Conservation (phyloP, 1,139 yeast species). For the Suhomyces terraborum region DNA sequence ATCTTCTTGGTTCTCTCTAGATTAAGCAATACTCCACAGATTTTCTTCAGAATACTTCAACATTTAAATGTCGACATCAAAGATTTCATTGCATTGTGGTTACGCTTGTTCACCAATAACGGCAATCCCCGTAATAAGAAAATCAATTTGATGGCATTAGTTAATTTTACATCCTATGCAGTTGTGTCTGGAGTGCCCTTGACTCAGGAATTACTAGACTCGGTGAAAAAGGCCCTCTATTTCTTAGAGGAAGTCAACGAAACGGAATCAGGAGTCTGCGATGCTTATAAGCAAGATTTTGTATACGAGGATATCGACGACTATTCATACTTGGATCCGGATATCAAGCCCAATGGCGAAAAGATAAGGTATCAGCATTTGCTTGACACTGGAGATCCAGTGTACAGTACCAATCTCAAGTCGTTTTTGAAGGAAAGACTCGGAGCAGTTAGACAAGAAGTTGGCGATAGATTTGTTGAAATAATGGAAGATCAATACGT, state of each 20-base stretch:
- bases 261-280: slow-evolving; percentile 57
- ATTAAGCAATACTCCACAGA: slow-evolving; percentile 49
- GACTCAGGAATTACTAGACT: slow-evolving; percentile 30
- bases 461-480: slow-evolving; percentile 28
- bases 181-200: slow-evolving; percentile 32
- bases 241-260: slow-evolving; percentile 78
- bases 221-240: slow-evolving; percentile 57
- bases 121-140: slow-evolving; percentile 72
- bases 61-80: slow-evolving; percentile 30
- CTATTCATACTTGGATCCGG: slow-evolving; percentile 47
- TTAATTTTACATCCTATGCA: slow-evolving; percentile 39
- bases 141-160: slow-evolving; percentile 59
- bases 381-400: slow-evolving; percentile 55
- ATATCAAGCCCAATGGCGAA: slow-evolving; percentile 58
- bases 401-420: slow-evolving; percentile 52
- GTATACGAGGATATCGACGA: slow-evolving; percentile 56
- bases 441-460: slow-evolving; percentile 21
- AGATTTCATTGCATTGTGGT: slow-evolving; percentile 36
- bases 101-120: slow-evolving; percentile 46
- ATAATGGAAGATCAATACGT: slow-evolving; percentile 9
- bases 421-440: slow-evolving; percentile 27
- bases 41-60: slow-evolving; percentile 41
- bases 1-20: slow-evolving; percentile 57
- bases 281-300: slow-evolving; percentile 60
- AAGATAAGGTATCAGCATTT: slow-evolving; percentile 53